Evolutionary conservation across 2,329 filamentous ascomycete genomes (phyloP), one percentile per base, ranked within the genome.

Genomic region (Phaeomoniella chlamydospora): DNA sequence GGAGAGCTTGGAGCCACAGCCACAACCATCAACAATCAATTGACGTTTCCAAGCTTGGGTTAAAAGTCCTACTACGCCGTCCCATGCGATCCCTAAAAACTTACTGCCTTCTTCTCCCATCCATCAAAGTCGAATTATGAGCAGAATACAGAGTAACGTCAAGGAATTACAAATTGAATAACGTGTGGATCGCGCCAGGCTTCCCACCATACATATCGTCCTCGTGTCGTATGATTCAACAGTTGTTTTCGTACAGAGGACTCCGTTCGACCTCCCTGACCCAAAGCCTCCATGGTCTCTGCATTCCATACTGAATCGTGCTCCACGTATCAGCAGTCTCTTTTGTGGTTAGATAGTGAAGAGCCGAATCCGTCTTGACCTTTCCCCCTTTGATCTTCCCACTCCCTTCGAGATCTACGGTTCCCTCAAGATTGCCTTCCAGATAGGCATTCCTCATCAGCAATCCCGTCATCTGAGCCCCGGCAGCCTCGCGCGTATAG

Each of bases 401-500:
- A 18, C 14, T 13, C 12, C 36, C 30, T 14, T 18, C 34, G 10
- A 34, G 18, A 9, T 18, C 34, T 17, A 15, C 37, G 2, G 18
- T 34, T 15, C 16, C 35, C 22, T 37, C 18, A 3, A 35, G 34
- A 10, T 13, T 15, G 10, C 33, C 5, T 5, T 22, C 35, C 5
- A n/a, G 29, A 29, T 35, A 38, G n/a, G 39, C 41, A 13, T 33
- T 35, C 29, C 35, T 31, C 15, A 43, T 17, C 29, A 43, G 34
- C 38, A 64, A 41, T 2, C 61, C 58, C 18, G 52, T 51, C 2
- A 56, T 55, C 44, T 65, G 62, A 3, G 63, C 51, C 4, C 45
- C 44, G 1, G 64, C 63, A 40, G 65, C 65, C 39, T 53, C 49
- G 38, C 55, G 49, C 0, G 64, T 65, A 39, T 67, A 67, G 2